Evolutionary conservation across 2,329 filamentous ascomycete genomes (phyloP), one percentile per base, ranked within the genome.

Genomic region (Periconia sp.): DNA sequence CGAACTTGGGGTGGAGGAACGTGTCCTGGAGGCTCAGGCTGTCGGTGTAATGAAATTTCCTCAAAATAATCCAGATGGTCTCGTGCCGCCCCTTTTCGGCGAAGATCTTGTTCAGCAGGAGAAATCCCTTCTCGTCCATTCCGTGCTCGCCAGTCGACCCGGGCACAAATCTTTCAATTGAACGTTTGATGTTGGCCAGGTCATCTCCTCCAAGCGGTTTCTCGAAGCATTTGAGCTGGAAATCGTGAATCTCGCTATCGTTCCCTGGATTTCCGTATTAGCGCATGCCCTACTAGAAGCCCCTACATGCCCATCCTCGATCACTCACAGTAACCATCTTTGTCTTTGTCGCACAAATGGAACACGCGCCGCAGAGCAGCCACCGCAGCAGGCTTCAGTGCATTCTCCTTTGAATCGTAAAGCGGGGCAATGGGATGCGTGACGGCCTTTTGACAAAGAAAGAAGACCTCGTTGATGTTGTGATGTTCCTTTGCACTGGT

Each of bases 11-110:
- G 57, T 91, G 89, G 17, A 99, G 78, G 65, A 96, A 97, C 56
- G 79, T 88, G 64, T 97, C 92, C 61, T 92, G 90, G 26, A 99
- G 75, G 50, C 89, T 95, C 33, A 99, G 74, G 66, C 91, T 96
- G 73, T 97, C 94, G 0, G 92, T 96, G 63, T 99, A 97, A 61
- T 95, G 89, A 59, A 96, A 96, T 56, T 94, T 92, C 43, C 94
- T 84, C 49, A 99, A 73, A 47, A 99, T 96, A 48, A 95, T 91
- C 94, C 94, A 99, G 30, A 97, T 94, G 0, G 94, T 99, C 72
- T 99, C 94, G 66, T 99, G 94, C 10, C 94, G 87, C 10, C 94
- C 94, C 68, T 97, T 97, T 67, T 97, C 92, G 0, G 92, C 94
- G 66, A 96, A 99, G 44, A 97, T 83, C 72, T 92, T 96, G 74